Evolutionary conservation across 2,329 filamentous ascomycete species (phyloP).

Genomic region (Blumeria graminis): DNA sequence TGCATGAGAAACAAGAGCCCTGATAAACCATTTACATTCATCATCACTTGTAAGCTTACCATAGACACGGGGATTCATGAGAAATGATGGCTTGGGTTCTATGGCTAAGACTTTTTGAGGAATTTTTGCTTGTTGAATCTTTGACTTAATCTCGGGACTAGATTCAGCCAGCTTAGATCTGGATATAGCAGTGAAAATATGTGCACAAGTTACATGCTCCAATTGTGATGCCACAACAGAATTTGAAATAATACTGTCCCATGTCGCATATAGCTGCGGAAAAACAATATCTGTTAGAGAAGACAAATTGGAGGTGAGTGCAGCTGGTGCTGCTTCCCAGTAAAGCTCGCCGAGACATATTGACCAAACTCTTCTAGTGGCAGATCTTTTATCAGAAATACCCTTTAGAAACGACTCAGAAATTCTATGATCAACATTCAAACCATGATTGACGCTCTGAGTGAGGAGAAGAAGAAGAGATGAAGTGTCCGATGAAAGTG

Average conservation of each 20-base stretch:
- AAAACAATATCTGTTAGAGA: conserved; percentile 29
- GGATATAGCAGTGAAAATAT: conserved; percentile 43
- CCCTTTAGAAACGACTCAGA: conserved; percentile 59
- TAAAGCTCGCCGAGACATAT: conserved; percentile 49
- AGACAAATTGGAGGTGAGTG: conserved; percentile 23
- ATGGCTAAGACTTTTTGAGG: conserved; percentile 39
- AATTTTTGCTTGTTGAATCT: conserved; percentile 38
- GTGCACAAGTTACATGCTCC: conserved; percentile 58
- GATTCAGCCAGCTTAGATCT: conserved; percentile 26
- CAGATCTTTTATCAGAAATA: conserved; percentile 59
- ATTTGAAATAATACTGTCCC: conserved; percentile 57
- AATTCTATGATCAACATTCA: conserved; percentile 38
- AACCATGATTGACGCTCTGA: conserved; percentile 34
- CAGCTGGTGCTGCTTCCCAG: conserved; percentile 21
- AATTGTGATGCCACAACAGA: conserved; percentile 57
- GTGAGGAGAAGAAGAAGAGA: conserved; percentile 42
- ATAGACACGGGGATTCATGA: conserved; percentile 67
- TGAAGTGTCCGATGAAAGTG: conserved; percentile 50
- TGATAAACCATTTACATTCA: conserved; percentile 55
- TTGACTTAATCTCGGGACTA: conserved; percentile 27
- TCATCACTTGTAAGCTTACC: conserved; percentile 51
- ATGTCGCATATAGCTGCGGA: conserved; percentile 38
- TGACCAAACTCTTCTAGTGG: conserved; percentile 59
- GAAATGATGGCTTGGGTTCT: conserved; percentile 66
- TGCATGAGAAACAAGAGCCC: conserved; percentile 40